Conservation (phyloP, 2,329 filamentous ascomycete species). For the Pestalotiopsis sp. region DNA sequence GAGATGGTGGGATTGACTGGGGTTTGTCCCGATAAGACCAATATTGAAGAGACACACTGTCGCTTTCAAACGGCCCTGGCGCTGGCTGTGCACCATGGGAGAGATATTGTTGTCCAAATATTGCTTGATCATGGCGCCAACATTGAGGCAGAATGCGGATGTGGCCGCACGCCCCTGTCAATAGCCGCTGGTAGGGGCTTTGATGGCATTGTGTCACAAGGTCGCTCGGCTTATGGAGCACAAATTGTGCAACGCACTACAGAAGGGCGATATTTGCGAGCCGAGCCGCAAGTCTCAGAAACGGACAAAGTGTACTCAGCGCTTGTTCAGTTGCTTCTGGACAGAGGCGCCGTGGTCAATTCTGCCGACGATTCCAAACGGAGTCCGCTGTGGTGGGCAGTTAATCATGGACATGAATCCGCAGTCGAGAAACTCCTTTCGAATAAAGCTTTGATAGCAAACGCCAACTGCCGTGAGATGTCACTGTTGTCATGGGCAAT, state of each 20-base stretch:
- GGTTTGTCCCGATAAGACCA: too few relatives aligned
- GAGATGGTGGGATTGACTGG: background rate
- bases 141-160: background rate
- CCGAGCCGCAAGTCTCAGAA: background rate
- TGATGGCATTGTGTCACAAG: background rate
- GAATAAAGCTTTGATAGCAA: background rate
- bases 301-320: background rate
- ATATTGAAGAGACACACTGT: background rate
- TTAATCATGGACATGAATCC: background rate
- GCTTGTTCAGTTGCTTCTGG: background rate
- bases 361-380: background rate
- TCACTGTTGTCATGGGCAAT: background rate
- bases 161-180: background rate
- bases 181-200: background rate
- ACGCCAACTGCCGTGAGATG: background rate
- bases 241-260: background rate
- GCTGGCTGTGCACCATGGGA: background rate
- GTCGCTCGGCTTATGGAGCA: background rate
- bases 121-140: background rate
- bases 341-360: background rate
- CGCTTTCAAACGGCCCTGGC: background rate
- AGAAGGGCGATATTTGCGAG: background rate
- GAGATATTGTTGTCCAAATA: background rate
- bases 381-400: background rate
- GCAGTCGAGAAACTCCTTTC: background rate